Evolutionary conservation across 371 early-diverging fungal species (phyloP).

Genomic region (Mucor racemosus): DNA sequence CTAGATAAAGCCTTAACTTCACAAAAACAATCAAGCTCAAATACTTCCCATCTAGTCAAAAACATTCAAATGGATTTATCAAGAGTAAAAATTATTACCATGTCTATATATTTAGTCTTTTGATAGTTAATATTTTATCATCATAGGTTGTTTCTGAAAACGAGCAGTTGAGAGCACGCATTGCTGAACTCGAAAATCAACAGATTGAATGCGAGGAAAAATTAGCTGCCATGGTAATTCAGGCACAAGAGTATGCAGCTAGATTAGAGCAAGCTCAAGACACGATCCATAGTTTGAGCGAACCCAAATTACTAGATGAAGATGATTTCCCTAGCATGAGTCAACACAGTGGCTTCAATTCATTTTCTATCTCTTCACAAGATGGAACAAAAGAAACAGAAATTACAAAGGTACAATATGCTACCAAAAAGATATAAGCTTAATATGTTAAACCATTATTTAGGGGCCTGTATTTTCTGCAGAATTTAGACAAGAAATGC

Average conservation of each 20-base stretch:
- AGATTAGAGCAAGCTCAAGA: slow-evolving; percentile 71
- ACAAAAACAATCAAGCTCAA: slow-evolving; percentile 67
- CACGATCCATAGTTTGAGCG: slow-evolving; percentile 62
- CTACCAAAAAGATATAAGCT: background rate
- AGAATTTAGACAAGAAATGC: slow-evolving; percentile 60
- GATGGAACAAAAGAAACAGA: slow-evolving; percentile 45
- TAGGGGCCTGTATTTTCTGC: slow-evolving; percentile 59
- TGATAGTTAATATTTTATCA: too few relatives aligned
- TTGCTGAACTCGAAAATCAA: slow-evolving; percentile 66
- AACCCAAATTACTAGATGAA: slow-evolving; percentile 51
- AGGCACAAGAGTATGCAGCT: slow-evolving; percentile 68
- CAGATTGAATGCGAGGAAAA: slow-evolving; percentile 67
- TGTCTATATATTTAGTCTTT: too few relatives aligned
- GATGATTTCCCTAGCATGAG: slow-evolving; percentile 44
- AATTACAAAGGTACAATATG: slow-evolving; percentile 48
- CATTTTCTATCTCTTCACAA: slow-evolving; percentile 37
- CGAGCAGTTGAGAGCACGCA: slow-evolving; percentile 60
- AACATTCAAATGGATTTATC: slow-evolving; percentile 67
- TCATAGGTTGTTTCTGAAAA: slow-evolving; percentile 64
- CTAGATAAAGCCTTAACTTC: slow-evolving; percentile 62
- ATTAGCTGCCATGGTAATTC: slow-evolving; percentile 64
- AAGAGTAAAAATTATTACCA: slow-evolving; percentile 38
- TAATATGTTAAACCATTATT: background rate
- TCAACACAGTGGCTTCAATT: slow-evolving; percentile 22
- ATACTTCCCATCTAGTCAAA: slow-evolving; percentile 64